Evolutionary conservation across 352 stramenopile genomes (phyloP).

Genomic region (Phytophthora pluvialis): DNA sequence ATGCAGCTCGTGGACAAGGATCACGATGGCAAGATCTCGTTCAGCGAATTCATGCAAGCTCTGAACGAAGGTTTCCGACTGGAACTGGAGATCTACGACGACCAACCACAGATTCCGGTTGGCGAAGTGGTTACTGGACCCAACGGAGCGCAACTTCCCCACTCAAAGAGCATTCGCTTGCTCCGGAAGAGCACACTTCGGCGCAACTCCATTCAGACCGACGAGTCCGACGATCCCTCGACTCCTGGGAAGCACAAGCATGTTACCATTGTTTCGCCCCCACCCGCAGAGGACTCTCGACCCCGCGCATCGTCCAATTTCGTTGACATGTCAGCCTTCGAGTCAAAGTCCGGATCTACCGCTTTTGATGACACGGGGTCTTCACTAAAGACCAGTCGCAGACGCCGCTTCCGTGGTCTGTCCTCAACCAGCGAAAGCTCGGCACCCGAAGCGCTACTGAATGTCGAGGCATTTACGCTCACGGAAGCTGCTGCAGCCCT

Average conservation of each 20-base stretch:
- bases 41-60: conserved; percentile 82
- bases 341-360: conserved; percentile 24
- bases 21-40: conserved; percentile 73
- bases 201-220: conserved; percentile 20
- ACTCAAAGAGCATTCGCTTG: conserved; percentile 21
- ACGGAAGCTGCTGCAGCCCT: conserved; percentile 52
- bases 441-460: conserved; percentile 50
- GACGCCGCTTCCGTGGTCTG: conserved; percentile 31
- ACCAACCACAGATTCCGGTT: conserved; percentile 35
- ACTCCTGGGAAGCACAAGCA: conserved; percentile 19
- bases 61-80: conserved; percentile 74
- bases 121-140: conserved; percentile 16
- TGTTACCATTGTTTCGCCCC: conserved; percentile 16
- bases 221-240: conserved; percentile 19
- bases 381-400: conserved; percentile 12
- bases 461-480: conserved; percentile 68
- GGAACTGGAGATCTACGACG: conserved; percentile 79
- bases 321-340: conserved; percentile 34
- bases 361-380: conserved; percentile 9
- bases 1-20: conserved; percentile 77
- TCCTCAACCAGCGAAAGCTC: conserved; percentile 42
- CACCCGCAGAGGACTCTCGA: conserved; percentile 10
- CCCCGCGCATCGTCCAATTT: conserved; percentile 34
- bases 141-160: conserved; percentile 13
- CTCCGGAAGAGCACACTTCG: conserved; percentile 24